phyloP scores from a whole-genome alignment of 2,329 filamentous ascomycete genomes.

The Penicillium sp. region DNA sequence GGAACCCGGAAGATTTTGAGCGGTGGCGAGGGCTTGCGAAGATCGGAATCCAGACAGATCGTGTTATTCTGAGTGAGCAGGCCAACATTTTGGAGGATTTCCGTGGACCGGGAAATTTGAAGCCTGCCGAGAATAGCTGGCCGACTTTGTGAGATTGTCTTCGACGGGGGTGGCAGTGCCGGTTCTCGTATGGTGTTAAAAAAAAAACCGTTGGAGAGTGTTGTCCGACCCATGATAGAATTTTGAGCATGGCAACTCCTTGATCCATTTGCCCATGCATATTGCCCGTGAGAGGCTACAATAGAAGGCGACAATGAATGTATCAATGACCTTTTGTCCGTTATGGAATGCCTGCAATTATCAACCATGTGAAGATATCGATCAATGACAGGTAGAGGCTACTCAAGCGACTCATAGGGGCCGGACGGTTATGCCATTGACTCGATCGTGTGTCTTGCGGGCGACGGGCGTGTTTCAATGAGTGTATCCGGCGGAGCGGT shows the following conservation, averaged over 20 bases:
- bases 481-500: not conserved
- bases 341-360: not conserved
- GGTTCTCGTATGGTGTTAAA: no score
- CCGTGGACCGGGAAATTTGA: slow-evolving; percentile 49
- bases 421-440: not conserved
- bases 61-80: slow-evolving; percentile 55
- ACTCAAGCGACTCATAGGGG: not conserved
- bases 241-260: not conserved
- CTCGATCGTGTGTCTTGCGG: no score
- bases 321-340: not conserved
- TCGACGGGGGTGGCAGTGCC: no score
- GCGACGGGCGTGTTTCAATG: not conserved
- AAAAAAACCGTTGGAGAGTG: not conserved
- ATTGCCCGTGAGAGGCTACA: not conserved
- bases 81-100: slow-evolving; percentile 53
- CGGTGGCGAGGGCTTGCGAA: slow-evolving; percentile 54
- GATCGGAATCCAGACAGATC: slow-evolving; percentile 51
- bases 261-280: not conserved
- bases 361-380: not conserved
- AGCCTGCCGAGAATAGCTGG: slow-evolving; percentile 45
- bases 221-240: not conserved
- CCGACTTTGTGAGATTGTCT: slow-evolving; percentile 30
- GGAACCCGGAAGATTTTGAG: slow-evolving; percentile 51
- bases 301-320: not conserved
- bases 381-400: not conserved